These are phyloP conservation scores for Deakozyma indianensis DNA, from an alignment of 805 yeast species.

Conservation along the genomic window DNA sequence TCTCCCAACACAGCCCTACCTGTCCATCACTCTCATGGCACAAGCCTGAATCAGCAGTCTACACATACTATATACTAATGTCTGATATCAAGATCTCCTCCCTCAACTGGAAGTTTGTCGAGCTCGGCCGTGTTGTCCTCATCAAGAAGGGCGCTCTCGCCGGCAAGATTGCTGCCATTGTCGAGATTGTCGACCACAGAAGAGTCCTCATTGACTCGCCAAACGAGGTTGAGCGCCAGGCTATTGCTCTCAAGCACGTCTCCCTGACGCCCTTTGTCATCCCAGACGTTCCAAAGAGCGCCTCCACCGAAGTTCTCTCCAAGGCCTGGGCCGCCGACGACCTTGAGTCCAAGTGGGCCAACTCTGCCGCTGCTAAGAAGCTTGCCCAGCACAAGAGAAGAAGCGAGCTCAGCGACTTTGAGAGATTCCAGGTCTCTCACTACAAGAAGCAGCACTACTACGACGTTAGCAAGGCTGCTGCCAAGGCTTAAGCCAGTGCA, in stretches of 20 bases:
- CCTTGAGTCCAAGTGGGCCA: constrained; percentile 80
- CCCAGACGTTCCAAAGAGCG: constrained; percentile 83
- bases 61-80: too few species aligned
- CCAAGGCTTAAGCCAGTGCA: constrained; percentile 59
- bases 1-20: not conserved
- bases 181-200: constrained; percentile 98
- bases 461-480: constrained; percentile 90
- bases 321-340: constrained; percentile 92
- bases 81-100: constrained; percentile 73
- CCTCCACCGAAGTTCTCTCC: constrained; percentile 69
- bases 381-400: constrained; percentile 91
- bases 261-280: constrained; percentile 87
- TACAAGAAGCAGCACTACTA: constrained; percentile 95
- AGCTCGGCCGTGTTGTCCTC: constrained; percentile 97
- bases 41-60: too few species aligned
- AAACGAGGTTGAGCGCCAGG: constrained; percentile 80
- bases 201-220: constrained; percentile 98
- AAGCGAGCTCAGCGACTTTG: constrained; percentile 87
- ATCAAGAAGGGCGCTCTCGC: constrained; percentile 59
- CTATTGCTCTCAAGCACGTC: constrained; percentile 73
- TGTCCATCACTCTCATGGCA: not conserved
- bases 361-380: constrained; percentile 96
- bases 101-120: constrained; percentile 98
- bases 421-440: constrained; percentile 98
- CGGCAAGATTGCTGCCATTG: constrained; percentile 89